A percentile compares a stretch with the other conserved stretches of the same genome.
phyloP scores from a whole-genome alignment of 345 rosid species.

The Populus davidiana region DNA sequence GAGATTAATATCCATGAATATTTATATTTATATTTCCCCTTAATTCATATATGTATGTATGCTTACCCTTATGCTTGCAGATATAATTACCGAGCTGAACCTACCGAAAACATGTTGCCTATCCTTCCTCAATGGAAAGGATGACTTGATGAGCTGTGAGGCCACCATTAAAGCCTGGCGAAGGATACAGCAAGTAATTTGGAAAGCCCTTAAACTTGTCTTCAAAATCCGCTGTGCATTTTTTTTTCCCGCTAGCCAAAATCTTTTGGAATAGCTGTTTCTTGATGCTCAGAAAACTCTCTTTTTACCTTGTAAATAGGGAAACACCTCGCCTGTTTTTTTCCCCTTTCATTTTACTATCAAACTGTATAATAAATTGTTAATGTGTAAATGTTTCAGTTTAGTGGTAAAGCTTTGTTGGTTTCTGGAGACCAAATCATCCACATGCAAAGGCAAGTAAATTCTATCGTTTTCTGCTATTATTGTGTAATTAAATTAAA shows the following conservation, averaged over 20 bases:
- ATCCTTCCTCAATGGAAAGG: background rate
- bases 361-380: too few relatives aligned
- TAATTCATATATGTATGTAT: background rate
- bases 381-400: too few relatives aligned
- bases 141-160: slow-evolving; percentile 1
- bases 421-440: too few relatives aligned
- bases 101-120: background rate
- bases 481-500: too few relatives aligned
- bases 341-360: too few relatives aligned
- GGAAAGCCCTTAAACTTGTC: too few relatives aligned
- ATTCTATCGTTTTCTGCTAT: too few relatives aligned
- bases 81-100: background rate
- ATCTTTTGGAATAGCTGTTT: background rate
- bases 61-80: background rate
- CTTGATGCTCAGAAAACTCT: too few relatives aligned
- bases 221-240: background rate
- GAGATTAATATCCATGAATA: too few relatives aligned
- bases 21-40: background rate
- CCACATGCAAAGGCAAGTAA: too few relatives aligned
- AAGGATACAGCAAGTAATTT: background rate
- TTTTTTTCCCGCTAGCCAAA: background rate
- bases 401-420: too few relatives aligned
- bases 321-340: too few relatives aligned
- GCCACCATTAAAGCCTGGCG: background rate
- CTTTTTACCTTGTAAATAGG: background rate